These are phyloP conservation scores for Mortierella sp. DNA, from an alignment of 371 early-diverging fungal species.

Conservation along the genomic window DNA sequence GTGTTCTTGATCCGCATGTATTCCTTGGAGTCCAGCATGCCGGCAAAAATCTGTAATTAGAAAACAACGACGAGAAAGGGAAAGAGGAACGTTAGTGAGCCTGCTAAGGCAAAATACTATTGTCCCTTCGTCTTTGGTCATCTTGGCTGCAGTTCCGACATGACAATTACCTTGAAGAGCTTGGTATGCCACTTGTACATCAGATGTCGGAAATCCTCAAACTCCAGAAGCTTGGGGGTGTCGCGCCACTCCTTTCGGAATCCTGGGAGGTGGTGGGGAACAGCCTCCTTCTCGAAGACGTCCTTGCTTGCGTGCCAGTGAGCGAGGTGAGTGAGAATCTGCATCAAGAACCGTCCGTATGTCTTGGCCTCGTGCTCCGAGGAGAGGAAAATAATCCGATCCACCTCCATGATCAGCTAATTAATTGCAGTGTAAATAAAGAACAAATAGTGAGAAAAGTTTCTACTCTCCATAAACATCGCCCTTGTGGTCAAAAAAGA, in stretches of 20 bases:
- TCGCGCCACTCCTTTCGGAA: slow-evolving; percentile 80
- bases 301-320: slow-evolving; percentile 71
- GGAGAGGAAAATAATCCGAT: slow-evolving; percentile 67
- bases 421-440: neutral
- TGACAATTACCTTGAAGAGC: slow-evolving; percentile 57
- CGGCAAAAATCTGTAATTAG: slow-evolving; percentile 44
- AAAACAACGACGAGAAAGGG: slow-evolving; percentile 13
- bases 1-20: slow-evolving; percentile 82
- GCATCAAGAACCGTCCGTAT: slow-evolving; percentile 75
- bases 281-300: slow-evolving; percentile 69
- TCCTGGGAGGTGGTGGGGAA: slow-evolving; percentile 76
- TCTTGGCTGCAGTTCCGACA: neutral
- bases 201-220: slow-evolving; percentile 78
- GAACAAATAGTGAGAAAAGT: neutral
- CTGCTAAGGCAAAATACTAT: too few relatives aligned
- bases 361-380: slow-evolving; percentile 86
- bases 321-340: slow-evolving; percentile 70
- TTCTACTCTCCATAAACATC: too few relatives aligned
- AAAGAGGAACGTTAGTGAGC: neutral
- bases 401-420: slow-evolving; percentile 47
- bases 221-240: slow-evolving; percentile 62
- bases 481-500: neutral
- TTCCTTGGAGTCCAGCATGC: slow-evolving; percentile 72
- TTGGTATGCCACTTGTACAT: slow-evolving; percentile 86
- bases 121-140: neutral